These are phyloP conservation scores for Rubia yunnanensis DNA, from an alignment of 257 asterid species.

Conservation along the genomic window DNA sequence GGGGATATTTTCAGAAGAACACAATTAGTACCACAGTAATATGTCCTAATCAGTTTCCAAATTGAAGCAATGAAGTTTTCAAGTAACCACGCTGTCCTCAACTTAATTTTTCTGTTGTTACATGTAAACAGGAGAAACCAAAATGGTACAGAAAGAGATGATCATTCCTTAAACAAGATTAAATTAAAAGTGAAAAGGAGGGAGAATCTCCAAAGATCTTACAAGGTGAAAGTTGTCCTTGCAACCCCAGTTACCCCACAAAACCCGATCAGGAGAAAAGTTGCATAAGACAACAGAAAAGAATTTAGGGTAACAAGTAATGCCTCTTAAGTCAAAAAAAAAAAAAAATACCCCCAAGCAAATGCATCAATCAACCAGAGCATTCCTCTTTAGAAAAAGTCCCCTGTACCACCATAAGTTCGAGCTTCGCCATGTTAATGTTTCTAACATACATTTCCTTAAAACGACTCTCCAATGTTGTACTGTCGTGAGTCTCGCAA, in stretches of 20 bases:
- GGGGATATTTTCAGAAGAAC: background rate
- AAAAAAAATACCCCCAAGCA: background rate
- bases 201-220: constrained; percentile 10
- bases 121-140: background rate
- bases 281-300: background rate
- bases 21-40: background rate
- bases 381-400: too few relatives aligned
- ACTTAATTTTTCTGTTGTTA: background rate
- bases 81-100: constrained; percentile 5
- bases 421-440: background rate
- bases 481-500: too few relatives aligned
- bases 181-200: background rate
- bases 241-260: background rate
- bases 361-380: background rate
- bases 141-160: background rate
- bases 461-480: background rate
- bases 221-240: background rate
- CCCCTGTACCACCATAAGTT: background rate
- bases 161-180: background rate
- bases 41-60: background rate
- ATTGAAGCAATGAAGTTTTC: constrained; percentile 7
- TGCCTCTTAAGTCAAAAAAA: background rate
- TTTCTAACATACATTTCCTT: background rate
- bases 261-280: background rate
- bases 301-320: background rate